Evolutionary conservation across 805 yeast genomes (phyloP).

Genomic region (Kodamaea neixiangensis): DNA sequence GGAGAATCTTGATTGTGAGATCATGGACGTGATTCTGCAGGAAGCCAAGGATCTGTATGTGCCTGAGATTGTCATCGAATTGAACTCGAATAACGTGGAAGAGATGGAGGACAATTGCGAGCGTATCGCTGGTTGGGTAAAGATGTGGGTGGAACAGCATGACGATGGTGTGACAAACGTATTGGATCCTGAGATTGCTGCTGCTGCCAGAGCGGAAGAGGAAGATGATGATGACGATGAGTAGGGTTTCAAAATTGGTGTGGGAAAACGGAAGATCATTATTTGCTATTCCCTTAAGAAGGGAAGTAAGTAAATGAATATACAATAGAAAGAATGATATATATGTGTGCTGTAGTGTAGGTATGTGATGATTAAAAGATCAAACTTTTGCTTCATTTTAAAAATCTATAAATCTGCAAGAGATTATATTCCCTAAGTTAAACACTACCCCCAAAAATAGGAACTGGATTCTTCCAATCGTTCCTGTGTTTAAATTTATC

Average conservation of each 20-base stretch:
- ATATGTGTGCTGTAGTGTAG: too few relatives aligned
- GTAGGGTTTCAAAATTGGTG: background rate
- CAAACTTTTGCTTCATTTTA: too few relatives aligned
- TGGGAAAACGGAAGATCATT: too few relatives aligned
- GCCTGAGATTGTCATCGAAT: slow-evolving; percentile 78
- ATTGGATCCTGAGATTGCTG: slow-evolving; percentile 14
- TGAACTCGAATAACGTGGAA: slow-evolving; percentile 69
- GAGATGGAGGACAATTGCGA: slow-evolving; percentile 82
- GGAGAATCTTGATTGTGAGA: slow-evolving; percentile 94
- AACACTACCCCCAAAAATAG: background rate
- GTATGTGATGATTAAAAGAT: too few relatives aligned
- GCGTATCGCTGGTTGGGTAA: slow-evolving; percentile 72
- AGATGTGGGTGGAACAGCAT: slow-evolving; percentile 66
- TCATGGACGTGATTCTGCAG: slow-evolving; percentile 85
- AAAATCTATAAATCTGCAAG: too few relatives aligned
- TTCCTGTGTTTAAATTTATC: background rate
- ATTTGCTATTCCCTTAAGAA: too few relatives aligned
- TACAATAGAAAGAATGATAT: too few relatives aligned
- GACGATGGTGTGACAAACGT: slow-evolving; percentile 35
- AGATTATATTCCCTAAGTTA: too few relatives aligned
- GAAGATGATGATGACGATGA: slow-evolving; percentile 14
- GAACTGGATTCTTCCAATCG: background rate
- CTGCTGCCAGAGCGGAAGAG: slow-evolving; percentile 10
- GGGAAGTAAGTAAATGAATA: too few relatives aligned
- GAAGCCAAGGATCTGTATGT: slow-evolving; percentile 87